Base-by-base conservation (phyloP, 208 protist genomes). In the Naegleria lovaniensis region DNA sequence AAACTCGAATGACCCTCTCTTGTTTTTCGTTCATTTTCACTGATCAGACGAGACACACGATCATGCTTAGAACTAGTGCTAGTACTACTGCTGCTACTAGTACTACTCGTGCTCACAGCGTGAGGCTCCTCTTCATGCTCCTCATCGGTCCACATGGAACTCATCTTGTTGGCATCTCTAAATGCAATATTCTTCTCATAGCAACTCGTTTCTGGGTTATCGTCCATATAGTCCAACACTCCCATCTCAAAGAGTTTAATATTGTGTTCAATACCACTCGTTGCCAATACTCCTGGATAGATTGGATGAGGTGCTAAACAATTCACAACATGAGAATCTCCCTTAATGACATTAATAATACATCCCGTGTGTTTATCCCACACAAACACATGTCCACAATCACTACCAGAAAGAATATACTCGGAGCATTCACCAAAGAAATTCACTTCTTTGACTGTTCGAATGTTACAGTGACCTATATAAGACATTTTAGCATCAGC, bases 391-490 rank as follows among this genome's bases (percentile, higher is more conserved):
- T 90, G 2, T 13, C 88, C 79, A 38, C 52, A 67, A 58, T 90
- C 88, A 36, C 25, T 40, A 3, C 88, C 88, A 22, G 41, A 33
- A 0, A 58, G 5, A 36, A 90, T n/a, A 38, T 58, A 90, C 13
- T 90, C 88, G 3, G 13, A 15, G 3, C 41, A 36, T 19, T 36
- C 29, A 58, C 88, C 88, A 51, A 86, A 79, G 52, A 90, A 90
- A 38, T 83, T 59, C 6, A 90, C 88, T 85, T 90, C 88, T 38
- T 90, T 90, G 22, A 90, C 88, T 5, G 88, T 90, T 58, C 79
- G 11, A 83, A 58, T 38, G 16, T 90, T 90, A 1, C 19, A n/a
- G 36, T 90, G 88, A n/a, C 88, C 88, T n/a, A 7, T 39, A 36
- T 40, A 84, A 5, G 9, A 38, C 38, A 84, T 40, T 36, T 84